Evolutionary conservation across 257 asterid genomes (phyloP), one percentile per base, ranked within the genome.

Genomic region (Nicotiana benthamiana): DNA sequence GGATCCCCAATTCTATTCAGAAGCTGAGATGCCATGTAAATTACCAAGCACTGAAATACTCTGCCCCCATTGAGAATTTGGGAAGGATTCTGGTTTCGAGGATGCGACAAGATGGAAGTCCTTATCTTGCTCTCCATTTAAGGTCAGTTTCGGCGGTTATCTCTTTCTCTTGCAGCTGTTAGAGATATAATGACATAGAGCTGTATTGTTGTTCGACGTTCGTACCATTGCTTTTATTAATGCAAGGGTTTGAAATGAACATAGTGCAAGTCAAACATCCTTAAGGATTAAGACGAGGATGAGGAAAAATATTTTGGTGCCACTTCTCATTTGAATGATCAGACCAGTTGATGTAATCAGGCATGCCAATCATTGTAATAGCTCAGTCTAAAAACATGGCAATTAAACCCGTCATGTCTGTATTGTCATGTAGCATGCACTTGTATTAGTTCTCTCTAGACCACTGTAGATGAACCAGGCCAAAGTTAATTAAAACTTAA

Each of bases 11-110:
- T 79, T 91, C 95, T 32, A 92, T 95, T 85, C 98, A 95, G 83
- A 93, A 91, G 91, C 87, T 95, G 83, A 89, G 98, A 86, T 95
- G 99, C 89, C 93, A 90, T 83, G 99, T 91, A 34, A 95, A 95
- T 87, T 95, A 93, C 88, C 84, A 87, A 84, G 97, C 97, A 74
- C 65, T 95, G 72, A 93, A 89, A 83, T 95, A 93, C 84, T 92
- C 97, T n/a, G 83, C 97, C 18, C 87, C 93, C 9, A 90, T 95
- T 9, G 97, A 95, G 84, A 87, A 84, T 77, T 91, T 90, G 46
- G 99, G 97, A 48, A 89, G 86, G 80, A 85, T 79, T 82, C 85
- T 95, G 86, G 97, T 87, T 26, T 89, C 98, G 26, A 91, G 98
- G 86, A 87, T 95, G 97, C 87, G 86, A 75, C 85, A 85, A 24